Evolutionary conservation across 2,329 filamentous ascomycete species (phyloP), one percentile per base, ranked within the genome.

Genomic region (Paecilomyces formosus): DNA sequence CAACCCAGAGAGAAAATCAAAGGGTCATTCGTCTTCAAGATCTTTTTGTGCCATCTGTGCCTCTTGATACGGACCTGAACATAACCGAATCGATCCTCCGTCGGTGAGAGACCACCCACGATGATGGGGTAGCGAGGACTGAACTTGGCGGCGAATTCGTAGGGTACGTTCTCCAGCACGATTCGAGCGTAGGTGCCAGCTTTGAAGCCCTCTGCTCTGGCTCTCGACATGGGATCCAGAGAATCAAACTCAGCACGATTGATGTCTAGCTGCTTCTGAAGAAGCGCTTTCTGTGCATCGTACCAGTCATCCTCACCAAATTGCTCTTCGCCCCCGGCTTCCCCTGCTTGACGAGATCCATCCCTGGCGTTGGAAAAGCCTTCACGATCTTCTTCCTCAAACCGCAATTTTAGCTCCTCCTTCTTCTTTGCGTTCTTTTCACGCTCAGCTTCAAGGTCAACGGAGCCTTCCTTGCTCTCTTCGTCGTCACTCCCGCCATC

Each of bases 231-330:
- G 63, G 94, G 89, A 70, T 99, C 94, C 2, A 99, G 83, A 57
- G 85, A 84, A 65, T 92, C 90, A 64, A 95, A 96, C 70, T 97
- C 95, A 59, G 90, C 85, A 69, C 92, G 91, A 78, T 99, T 99
- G 84, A 99, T 97, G 68, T 95, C 90, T 62, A 94, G 83, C 74
- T 99, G 94, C 76, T 96, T 97, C 76, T 97, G 90, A 60, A 99
- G 87, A 72, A 89, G 83, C 31, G 94, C 90, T 78, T 99, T 99
- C 72, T 99, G 94, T 28, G 89, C 85, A 70, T 97, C 94, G 72
- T 99, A 99, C 95, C 95, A 99, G 58, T 99, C 90, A 71, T 99
- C 94, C 74, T 99, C 94, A 56, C 92, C 94, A 68, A 96, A 97
- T 69, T 95, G 88, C 59, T 85, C 79, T 56, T 93, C 85, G 5